Base-by-base conservation (phyloP, 129 eudicot genomes). In the Oenanthe sinensis region DNA sequence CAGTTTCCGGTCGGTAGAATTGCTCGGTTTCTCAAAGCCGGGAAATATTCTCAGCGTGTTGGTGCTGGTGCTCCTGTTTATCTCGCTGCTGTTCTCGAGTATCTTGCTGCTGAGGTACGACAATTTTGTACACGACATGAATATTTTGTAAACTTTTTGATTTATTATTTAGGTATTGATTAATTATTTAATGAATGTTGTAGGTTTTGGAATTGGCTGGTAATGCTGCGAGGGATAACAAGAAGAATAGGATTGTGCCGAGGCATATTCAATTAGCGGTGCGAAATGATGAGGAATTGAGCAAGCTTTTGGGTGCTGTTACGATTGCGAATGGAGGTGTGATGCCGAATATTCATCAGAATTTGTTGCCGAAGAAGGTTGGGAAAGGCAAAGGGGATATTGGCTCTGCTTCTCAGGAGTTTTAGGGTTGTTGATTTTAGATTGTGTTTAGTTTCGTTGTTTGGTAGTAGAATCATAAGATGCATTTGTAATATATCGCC, bases 81-180 rank as follows among this genome's bases (percentile, higher is more conserved):
- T 60, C 79, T 81, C 37, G 63, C 83, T 20, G 83, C 83, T 33
- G 85, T 78, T 30, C 80, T 78, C 30, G 82, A 77, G 45, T 77
- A 77, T 8, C 80, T 82, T 44, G 85, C 85, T 11, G 85, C 85
- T 62, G 85, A 83, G 85, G 85, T 83, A 44, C 10, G 44, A 26
- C 2, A 26, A 63, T n/a, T n/a, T n/a, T 63, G 71, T 52, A 52
- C 60, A 19, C 8, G 24, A 52, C 24, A 52, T 1, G 60, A 17
- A 52, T 52, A 52, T 52, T 52, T 46, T 8, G 49, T 13, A 10
- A 30, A 7, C 12, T 11, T 28, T 15, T 26, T 24, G 17, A 2
- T 5, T 9, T 46, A 46, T 62, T 24, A 26, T 24, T 22, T 28
- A 6, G 13, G 19, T 33, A 44, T 15, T 28, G 24, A 16, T 12